Evolutionary conservation across 2,329 filamentous ascomycete genomes (phyloP).

Genomic region (Neofusicoccum ribis): DNA sequence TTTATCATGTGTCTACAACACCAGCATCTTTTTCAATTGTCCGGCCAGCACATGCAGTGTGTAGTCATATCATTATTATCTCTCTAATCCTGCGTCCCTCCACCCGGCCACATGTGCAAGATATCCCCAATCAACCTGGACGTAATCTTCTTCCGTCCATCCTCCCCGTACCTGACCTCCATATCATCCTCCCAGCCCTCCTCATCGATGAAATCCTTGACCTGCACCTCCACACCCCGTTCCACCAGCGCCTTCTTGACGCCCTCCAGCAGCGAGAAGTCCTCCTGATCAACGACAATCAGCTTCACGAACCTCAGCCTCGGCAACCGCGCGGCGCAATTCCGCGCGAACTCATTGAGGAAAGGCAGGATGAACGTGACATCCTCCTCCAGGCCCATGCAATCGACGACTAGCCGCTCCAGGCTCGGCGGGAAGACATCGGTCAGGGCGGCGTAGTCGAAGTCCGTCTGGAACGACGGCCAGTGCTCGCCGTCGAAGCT

Average conservation of each 20-base stretch:
- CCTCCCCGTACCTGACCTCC: neutral
- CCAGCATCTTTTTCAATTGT: too few species aligned
- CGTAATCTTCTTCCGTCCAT: conserved; percentile 6
- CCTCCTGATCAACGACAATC: neutral
- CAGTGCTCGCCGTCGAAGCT: conserved; percentile 8
- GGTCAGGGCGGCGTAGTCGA: neutral
- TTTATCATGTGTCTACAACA: too few species aligned
- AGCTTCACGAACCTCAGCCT: neutral
- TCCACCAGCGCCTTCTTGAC: neutral
- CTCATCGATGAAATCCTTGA: conserved; percentile 9
- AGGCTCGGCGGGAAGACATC: neutral
- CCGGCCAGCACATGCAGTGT: too few species aligned
- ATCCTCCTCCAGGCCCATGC: conserved; percentile 9
- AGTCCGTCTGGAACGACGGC: neutral
- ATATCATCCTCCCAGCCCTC: conserved; percentile 6
- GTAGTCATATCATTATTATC: too few species aligned
- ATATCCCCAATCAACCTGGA: conserved; percentile 7
- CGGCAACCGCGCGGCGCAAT: neutral
- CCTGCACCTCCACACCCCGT: neutral
- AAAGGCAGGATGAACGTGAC: neutral
- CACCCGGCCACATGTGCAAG: neutral
- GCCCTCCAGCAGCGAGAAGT: neutral
- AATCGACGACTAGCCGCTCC: neutral
- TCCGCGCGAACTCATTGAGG: neutral
- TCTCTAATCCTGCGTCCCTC: neutral